Base-by-base conservation (phyloP, 257 asterid species). In the Pogostemon cablin region DNA sequence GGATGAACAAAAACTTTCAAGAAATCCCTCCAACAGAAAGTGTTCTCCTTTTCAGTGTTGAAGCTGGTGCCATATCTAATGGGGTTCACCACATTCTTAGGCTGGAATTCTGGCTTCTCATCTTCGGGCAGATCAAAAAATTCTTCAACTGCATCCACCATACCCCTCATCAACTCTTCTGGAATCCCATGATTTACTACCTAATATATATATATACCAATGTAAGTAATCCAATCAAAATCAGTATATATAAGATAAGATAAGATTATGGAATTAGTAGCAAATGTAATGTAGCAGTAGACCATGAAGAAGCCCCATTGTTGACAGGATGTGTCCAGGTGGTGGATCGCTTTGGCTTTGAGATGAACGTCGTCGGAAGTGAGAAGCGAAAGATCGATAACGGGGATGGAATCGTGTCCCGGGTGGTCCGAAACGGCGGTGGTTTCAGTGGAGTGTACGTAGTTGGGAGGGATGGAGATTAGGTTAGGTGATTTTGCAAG, bases 51-150 rank as follows among this genome's bases (percentile, higher is more conserved):
- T 0, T 84, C 78, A 43, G 88, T 57, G 62, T 89, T 89, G 75
- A 86, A 89, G 84, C 96, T 91, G 40, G 96, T 89, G 7, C 96
- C 98, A 46, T 76, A 89, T 70, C 93, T 82, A n/a, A 91, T 81
- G 9, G 93, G 93, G 7, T 55, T 84, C 86, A 62, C 82, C 34
- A 87, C 87, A 49, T 87, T 62, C 65, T 81, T 58, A 0, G 91
- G 88, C 67, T 81, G 71, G 63, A 80, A 86, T 9, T 72, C 75
- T 0, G 81, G 82, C 82, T 91, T 91, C 5, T 89, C 96, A 56
- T 82, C 93, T 53, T 89, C 95, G 0, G 83, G 7, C 72, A 91
- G 71, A 65, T 81, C 42, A 76, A 91, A 91, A 12, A 91, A 91
- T 15, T 86, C 93, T 2, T 68, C 40, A 2, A 15, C n/a, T 12